Base-by-base conservation (phyloP, 1,284 basidiomycete species). In the Gymnopus androsaceus region DNA sequence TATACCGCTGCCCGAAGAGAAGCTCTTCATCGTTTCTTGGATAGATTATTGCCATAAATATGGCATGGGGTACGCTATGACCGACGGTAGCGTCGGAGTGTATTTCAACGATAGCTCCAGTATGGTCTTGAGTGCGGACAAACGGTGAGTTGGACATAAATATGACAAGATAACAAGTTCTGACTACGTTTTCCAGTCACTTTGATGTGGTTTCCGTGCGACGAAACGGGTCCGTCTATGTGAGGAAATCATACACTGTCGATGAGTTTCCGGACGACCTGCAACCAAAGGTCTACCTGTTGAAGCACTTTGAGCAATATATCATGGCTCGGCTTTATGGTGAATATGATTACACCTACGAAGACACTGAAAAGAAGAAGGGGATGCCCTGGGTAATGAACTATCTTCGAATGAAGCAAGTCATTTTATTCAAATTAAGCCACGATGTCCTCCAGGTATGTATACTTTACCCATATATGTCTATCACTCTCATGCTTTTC, bases 41-140 rank as follows among this genome's bases (percentile, higher is more conserved):
- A 90, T 98, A 45, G 96, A 99, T 72, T 98, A 98, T 69, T 95
- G 92, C 70, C 94, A 95, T 72, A 97, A 97, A 76, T 99, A 98
- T 72, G 97, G 96, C 9, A 95, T 98, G 86, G 97, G 95, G 1
- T 98, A 98, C 69, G 94, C 94, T 1, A 79, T 99, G 66, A 95
- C 92, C 28, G 95, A 99, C 68, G 95, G 96, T 3, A 90, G 92
- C 1, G 89, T 98, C 27, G 94, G 94, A 7, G 92, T 98, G 19
- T 88, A 98, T 73, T 98, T 98, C 76, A 97, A 98, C 66, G 96
- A 99, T 71, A 93, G 90, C 64, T 93, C 94, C 7, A 90, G 84
- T 14, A 75, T 97, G 63, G 83, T 95, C 8, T 75, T 98, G 54
- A 83, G 92, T 19, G 87, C 95, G 1, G 87, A 89, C 66, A 95